Percentiles rank a stretch among this genome's conserved stretches.
These are phyloP conservation scores for Malus sieversii DNA, from an alignment of 306 rosid genomes.

Conservation along the genomic window DNA sequence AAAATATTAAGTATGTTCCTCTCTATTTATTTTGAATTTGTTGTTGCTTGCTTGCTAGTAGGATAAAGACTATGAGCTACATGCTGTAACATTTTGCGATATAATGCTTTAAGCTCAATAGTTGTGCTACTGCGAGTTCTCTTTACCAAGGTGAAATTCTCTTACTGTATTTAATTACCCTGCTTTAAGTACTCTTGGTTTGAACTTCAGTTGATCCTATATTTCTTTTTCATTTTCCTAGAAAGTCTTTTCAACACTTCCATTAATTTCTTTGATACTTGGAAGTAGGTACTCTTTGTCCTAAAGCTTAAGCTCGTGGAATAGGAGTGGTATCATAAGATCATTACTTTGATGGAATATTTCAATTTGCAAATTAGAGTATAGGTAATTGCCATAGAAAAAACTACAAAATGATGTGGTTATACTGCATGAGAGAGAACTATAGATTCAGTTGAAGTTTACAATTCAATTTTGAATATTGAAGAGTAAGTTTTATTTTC, in stretches of 20 bases:
- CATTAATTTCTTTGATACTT: not conserved
- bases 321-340: not conserved
- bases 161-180: not conserved
- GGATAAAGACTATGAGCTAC: not conserved
- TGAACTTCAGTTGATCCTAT: not conserved
- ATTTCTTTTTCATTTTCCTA: not conserved
- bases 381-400: not conserved
- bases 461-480: not conserved
- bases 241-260: not conserved
- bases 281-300: not conserved
- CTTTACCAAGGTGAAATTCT: not conserved
- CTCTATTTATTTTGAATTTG: conserved; percentile 16
- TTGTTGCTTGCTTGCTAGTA: not conserved
- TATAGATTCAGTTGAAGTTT: not conserved
- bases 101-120: not conserved
- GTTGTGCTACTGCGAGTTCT: not conserved
- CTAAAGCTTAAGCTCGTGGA: not conserved
- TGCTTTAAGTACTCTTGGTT: not conserved
- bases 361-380: not conserved
- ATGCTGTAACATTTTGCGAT: not conserved
- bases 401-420: not conserved
- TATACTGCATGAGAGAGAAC: not conserved
- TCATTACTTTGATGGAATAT: not conserved
- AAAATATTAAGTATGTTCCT: conserved; percentile 62
- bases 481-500: conserved; percentile 2